phyloP scores from a whole-genome alignment of 805 yeast species.

The Yamadazyma takamatsuzukensis region DNA sequence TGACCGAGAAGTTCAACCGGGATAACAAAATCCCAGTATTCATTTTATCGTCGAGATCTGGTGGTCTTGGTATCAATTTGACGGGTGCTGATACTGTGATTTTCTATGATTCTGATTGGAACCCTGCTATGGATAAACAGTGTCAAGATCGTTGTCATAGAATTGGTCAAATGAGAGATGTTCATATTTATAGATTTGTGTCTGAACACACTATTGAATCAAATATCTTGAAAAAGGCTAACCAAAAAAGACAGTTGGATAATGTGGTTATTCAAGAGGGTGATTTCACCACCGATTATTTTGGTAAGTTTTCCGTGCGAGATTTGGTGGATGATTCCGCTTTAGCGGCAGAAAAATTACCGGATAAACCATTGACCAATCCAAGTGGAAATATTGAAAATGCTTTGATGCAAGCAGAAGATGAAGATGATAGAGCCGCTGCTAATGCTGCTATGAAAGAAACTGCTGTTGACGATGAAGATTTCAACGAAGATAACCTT shows the following conservation, averaged over 20 bases:
- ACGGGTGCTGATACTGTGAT: slow-evolving; percentile 99
- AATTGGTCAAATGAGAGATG: slow-evolving; percentile 97
- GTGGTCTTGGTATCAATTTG: slow-evolving; percentile 95
- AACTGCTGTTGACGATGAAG: slow-evolving; percentile 78
- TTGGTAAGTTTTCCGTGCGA: slow-evolving; percentile 79
- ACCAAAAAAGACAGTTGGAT: slow-evolving; percentile 90
- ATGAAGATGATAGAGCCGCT: slow-evolving; percentile 85
- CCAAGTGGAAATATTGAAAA: slow-evolving; percentile 48
- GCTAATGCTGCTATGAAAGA: slow-evolving; percentile 88
- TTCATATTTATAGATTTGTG: slow-evolving; percentile 93
- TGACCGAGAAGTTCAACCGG: slow-evolving; percentile 88
- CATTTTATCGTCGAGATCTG: slow-evolving; percentile 91
- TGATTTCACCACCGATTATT: slow-evolving; percentile 95
- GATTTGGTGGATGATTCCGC: slow-evolving; percentile 73
- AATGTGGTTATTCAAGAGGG: slow-evolving; percentile 96
- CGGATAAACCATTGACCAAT: slow-evolving; percentile 37
- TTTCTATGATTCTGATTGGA: slow-evolving; percentile 98
- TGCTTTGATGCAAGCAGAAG: slow-evolving; percentile 89
- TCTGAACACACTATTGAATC: slow-evolving; percentile 96
- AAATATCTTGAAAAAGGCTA: slow-evolving; percentile 88
- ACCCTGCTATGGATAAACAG: slow-evolving; percentile 99
- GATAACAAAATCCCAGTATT: slow-evolving; percentile 87
- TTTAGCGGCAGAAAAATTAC: slow-evolving; percentile 29
- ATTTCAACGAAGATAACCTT: slow-evolving; percentile 68
- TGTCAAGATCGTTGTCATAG: slow-evolving; percentile 99